Evolutionary conservation across 768 basidiomycete species (phyloP), one percentile per base, ranked within the genome.

Genomic region (Fomitopsis pulvina): DNA sequence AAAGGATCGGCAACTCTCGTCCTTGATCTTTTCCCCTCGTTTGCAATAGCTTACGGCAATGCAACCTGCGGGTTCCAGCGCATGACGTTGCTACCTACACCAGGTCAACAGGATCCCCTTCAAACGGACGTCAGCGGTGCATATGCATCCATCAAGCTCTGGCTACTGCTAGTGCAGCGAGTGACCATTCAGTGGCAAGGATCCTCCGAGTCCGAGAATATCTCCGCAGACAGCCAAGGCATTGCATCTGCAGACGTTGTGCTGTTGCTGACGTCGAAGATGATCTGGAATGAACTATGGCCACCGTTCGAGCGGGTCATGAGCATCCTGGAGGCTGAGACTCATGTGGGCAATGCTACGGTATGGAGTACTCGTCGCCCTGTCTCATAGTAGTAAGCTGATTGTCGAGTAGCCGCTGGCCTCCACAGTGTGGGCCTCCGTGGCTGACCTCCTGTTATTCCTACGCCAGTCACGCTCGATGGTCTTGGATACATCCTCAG

Each of bases 241-340:
- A 32, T 16, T 6, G 14, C 5, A 6, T 37, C 14, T 16, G 6
- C 14, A 6, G 34, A 4, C 5, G 4, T 16, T 7, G 34, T 16
- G 34, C 18, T 47, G 1, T 50, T 54, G 25, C 24, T 47, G 10
- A 51, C 66, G 16, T 61, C 73, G 20, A 63, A 69, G 34, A 66
- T 63, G 37, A 71, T 87, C 9, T 90, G 87, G 87, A 87, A 85
- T 57, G 82, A 86, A 57, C 62, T 90, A 7, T 90, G 85, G 86
- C 78, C 84, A 1, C 74, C 81, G 1, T 86, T 85, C 48, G 82
- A 82, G 55, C 64, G 64, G 11, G 68, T 85, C 29, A 58, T 82
- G 12, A 58, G 66, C 34, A 68, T 72, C 1, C 68, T 85, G 32
- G 78, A 81, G 55, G 61, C 56, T 3, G 80, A 80, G 49, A 66